Conservation (phyloP, 306 rosid genomes). For the Delonix regia region DNA sequence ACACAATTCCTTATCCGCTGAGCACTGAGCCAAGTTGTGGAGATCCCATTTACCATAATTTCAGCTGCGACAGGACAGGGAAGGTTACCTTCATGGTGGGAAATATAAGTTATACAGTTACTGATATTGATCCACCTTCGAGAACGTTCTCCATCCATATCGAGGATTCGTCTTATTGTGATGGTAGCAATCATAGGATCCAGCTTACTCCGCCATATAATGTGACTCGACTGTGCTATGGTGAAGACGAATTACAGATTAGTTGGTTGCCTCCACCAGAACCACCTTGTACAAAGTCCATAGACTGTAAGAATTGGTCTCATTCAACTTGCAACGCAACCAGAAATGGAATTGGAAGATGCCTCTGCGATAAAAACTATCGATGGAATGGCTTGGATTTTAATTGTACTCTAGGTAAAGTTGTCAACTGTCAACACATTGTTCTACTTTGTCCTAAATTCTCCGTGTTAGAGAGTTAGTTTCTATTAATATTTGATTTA, state of each 20-base stretch:
- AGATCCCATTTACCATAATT: slow-evolving; percentile 40
- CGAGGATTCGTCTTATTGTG: background rate
- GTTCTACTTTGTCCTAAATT: background rate
- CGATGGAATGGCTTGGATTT: slow-evolving; percentile 30
- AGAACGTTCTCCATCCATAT: background rate
- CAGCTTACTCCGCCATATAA: slow-evolving; percentile 6
- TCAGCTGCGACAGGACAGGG: slow-evolving; percentile 31
- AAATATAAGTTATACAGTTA: background rate
- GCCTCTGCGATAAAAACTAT: slow-evolving; percentile 37
- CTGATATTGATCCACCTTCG: background rate
- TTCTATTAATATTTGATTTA: background rate
- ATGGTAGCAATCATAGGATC: background rate
- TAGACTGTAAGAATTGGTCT: slow-evolving; percentile 35
- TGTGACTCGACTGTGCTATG: background rate
- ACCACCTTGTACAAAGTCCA: slow-evolving; percentile 29
- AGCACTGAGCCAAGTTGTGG: slow-evolving; percentile 52
- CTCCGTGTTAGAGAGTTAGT: too few species aligned
- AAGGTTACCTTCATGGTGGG: slow-evolving; percentile 26
- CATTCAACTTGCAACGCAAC: slow-evolving; percentile 47
- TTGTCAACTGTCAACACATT: too few species aligned
- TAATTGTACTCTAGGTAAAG: background rate
- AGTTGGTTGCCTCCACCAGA: slow-evolving; percentile 39
- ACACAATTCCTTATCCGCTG: slow-evolving; percentile 57
- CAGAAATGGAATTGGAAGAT: background rate
- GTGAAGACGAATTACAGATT: background rate